Conservation (phyloP, 169 alveolate genomes). For the Plasmodium inui region DNA sequence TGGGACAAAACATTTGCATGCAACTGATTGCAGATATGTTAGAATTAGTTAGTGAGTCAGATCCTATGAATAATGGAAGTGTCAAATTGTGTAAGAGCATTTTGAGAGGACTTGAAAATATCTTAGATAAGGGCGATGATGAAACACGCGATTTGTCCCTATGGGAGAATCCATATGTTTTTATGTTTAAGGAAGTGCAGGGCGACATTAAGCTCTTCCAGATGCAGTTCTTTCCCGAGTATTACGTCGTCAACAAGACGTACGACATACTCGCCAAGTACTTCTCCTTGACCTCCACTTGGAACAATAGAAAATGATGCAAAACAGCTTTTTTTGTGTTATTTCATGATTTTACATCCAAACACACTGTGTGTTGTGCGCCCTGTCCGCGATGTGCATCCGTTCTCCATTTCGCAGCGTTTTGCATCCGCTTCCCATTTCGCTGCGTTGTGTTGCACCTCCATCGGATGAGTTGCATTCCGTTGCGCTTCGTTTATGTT, state of each 20-base stretch:
- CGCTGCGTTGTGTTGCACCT: background rate
- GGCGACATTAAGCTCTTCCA: conserved; percentile 82
- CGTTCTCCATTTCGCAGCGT: background rate
- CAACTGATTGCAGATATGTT: conserved; percentile 87
- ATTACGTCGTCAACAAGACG: conserved; percentile 82
- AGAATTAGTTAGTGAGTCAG: conserved; percentile 87
- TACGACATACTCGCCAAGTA: conserved; percentile 80
- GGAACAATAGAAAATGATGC: conserved; percentile 72
- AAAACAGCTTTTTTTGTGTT: conserved; percentile 1
- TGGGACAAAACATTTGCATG: conserved; percentile 79
- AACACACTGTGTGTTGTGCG: background rate
- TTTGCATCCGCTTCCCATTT: background rate
- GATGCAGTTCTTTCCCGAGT: conserved; percentile 86
- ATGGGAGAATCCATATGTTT: conserved; percentile 90
- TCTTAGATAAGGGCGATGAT: conserved; percentile 85
- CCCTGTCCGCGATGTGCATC: background rate
- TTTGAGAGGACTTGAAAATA: conserved; percentile 87
- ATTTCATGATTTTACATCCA: conserved; percentile 1
- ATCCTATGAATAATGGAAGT: conserved; percentile 88
- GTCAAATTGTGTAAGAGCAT: conserved; percentile 88
- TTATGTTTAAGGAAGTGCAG: conserved; percentile 85
- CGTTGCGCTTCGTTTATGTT: background rate
- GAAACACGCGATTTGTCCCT: conserved; percentile 84
- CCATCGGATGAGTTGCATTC: background rate
- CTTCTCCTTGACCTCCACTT: conserved; percentile 75